phyloP scores from a whole-genome alignment of 2,329 filamentous ascomycete genomes.

The Xylaria hypoxylon region DNA sequence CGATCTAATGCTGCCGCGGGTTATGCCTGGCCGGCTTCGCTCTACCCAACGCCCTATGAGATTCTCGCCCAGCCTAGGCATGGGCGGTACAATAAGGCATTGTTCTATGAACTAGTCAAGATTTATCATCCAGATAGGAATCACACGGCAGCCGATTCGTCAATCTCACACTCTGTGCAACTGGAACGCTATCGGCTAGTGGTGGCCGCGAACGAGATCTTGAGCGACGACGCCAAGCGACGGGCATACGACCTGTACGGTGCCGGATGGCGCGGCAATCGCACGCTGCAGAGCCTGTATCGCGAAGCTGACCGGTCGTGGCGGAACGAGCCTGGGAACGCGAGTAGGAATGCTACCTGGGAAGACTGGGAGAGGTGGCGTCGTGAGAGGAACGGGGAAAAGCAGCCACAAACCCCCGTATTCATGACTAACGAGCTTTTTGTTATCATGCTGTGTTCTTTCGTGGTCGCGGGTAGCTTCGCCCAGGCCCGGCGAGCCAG shows the following conservation, averaged over 20 bases:
- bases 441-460: slow-evolving; percentile 74
- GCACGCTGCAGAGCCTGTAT: slow-evolving; percentile 60
- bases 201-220: slow-evolving; percentile 86
- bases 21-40: slow-evolving; percentile 59
- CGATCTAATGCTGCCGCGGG: slow-evolving; percentile 38
- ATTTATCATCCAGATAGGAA: slow-evolving; percentile 90
- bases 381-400: slow-evolving; percentile 61
- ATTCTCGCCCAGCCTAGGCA: slow-evolving; percentile 73
- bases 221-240: slow-evolving; percentile 83
- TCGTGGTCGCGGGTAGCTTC: slow-evolving; percentile 76
- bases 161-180: slow-evolving; percentile 70
- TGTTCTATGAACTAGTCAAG: slow-evolving; percentile 93
- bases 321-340: slow-evolving; percentile 60
- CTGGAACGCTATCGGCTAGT: slow-evolving; percentile 92
- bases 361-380: slow-evolving; percentile 95
- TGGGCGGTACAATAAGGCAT: slow-evolving; percentile 81
- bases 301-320: slow-evolving; percentile 60
- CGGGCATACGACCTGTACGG: slow-evolving; percentile 85
- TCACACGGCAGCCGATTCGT: slow-evolving; percentile 55
- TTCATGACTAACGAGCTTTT: slow-evolving; percentile 86
- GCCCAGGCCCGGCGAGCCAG: slow-evolving; percentile 78
- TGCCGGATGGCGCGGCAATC: slow-evolving; percentile 77
- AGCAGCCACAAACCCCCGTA: slow-evolving; percentile 63
- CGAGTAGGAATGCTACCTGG: slow-evolving; percentile 87
- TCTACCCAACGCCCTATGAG: slow-evolving; percentile 85